phyloP scores from a whole-genome alignment of 768 basidiomycete species.

The Amylocystis lapponica region DNA sequence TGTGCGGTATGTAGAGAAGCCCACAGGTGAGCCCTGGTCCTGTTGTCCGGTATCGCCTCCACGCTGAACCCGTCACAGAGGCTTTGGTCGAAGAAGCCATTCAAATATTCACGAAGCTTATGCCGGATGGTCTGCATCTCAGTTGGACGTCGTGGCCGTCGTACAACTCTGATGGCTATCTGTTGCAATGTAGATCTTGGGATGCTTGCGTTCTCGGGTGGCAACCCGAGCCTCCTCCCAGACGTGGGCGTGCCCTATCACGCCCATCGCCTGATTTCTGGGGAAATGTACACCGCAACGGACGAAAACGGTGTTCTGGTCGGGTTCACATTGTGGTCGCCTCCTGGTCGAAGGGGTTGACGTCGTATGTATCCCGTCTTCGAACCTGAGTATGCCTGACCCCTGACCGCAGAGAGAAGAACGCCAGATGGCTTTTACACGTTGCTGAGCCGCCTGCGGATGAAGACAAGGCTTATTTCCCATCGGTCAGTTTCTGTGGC shows the following conservation, averaged over 20 bases:
- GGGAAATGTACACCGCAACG: conserved; percentile 13
- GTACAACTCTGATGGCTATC: too few species aligned
- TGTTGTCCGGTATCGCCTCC: not conserved
- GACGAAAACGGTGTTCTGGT: conserved; percentile 8
- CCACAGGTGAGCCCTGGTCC: not conserved
- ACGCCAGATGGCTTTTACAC: conserved; percentile 10
- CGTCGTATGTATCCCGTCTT: conserved; percentile 5
- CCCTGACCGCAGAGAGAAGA: conserved; percentile 8
- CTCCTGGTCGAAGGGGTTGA: conserved; percentile 7
- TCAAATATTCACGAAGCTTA: conserved; percentile 4
- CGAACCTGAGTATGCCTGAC: not conserved
- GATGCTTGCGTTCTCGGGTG: conserved; percentile 1
- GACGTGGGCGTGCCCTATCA: too few species aligned
- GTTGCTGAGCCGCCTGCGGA: conserved; percentile 11
- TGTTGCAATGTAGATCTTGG: conserved; percentile 1
- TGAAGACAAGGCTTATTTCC: conserved; percentile 12
- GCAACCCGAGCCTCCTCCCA: conserved; percentile 5
- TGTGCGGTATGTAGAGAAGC: not conserved
- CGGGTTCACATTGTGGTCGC: conserved; percentile 7
- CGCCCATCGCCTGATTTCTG: too few species aligned
- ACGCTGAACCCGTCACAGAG: not conserved
- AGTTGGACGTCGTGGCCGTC: too few species aligned
- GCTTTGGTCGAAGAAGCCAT: conserved; percentile 3
- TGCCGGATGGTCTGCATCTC: conserved; percentile 3
- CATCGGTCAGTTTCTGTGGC: conserved; percentile 5